Conservation (phyloP, 305 asterid species). For the Fraxinus xanthoxyloides region DNA sequence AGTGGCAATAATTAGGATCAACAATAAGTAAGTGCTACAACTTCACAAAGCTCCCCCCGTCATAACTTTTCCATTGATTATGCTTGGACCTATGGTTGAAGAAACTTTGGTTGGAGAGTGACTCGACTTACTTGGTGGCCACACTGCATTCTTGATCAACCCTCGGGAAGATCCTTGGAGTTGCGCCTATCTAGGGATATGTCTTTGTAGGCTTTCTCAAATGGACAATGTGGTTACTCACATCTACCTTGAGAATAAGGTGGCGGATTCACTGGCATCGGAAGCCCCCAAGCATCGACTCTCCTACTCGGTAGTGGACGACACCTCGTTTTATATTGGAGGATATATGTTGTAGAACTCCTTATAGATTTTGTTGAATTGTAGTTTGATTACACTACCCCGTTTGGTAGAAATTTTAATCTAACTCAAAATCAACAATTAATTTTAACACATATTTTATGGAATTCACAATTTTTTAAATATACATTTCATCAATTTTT, state of each 20-base stretch:
- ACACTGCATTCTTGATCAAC: neutral
- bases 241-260: neutral
- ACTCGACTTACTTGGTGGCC: neutral
- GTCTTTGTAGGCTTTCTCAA: neutral
- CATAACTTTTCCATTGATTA: neutral
- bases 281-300: neutral
- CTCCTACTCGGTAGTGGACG: neutral
- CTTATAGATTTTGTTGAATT: neutral
- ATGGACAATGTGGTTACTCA: neutral
- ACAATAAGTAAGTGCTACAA: neutral
- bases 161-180: neutral
- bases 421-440: too few relatives aligned
- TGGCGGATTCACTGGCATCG: neutral
- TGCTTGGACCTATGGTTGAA: neutral
- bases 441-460: too few relatives aligned
- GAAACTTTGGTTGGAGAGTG: neutral
- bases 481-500: too few relatives aligned
- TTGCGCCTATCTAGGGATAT: neutral
- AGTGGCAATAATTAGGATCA: too few relatives aligned
- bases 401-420: too few relatives aligned
- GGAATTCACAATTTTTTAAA: too few relatives aligned
- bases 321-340: neutral
- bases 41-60: too few relatives aligned
- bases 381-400: neutral
- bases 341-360: neutral